These are phyloP conservation scores for Wickerhamomyces strasburgensis DNA, from an alignment of 805 yeast species.

Conservation along the genomic window DNA sequence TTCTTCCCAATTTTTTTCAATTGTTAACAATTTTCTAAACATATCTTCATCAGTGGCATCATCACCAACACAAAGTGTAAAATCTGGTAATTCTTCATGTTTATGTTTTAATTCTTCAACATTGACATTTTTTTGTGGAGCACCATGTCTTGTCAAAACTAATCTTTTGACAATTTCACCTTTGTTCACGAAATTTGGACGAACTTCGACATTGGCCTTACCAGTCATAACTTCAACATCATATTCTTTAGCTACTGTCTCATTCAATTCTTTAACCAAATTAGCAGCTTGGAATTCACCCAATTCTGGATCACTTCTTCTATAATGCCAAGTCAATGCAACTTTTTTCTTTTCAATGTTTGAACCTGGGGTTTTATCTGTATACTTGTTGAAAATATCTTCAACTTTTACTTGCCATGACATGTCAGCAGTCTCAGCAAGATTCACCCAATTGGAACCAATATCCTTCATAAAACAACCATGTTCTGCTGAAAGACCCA, in stretches of 20 bases:
- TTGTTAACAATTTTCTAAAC: constrained; percentile 71
- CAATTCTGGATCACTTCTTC: constrained; percentile 89
- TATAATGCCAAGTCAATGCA: constrained; percentile 96
- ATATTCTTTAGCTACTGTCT: constrained; percentile 54
- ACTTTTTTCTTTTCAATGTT: constrained; percentile 83
- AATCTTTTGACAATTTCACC: constrained; percentile 91
- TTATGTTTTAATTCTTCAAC: constrained; percentile 28
- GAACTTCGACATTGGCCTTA: constrained; percentile 94
- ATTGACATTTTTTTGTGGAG: constrained; percentile 36
- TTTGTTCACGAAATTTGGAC: constrained; percentile 91
- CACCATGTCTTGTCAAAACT: constrained; percentile 60
- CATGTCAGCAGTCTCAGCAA: constrained; percentile 83
- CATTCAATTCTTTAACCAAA: constrained; percentile 58
- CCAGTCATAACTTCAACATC: constrained; percentile 97
- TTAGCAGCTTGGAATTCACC: constrained; percentile 83
- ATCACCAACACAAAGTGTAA: constrained; percentile 88
- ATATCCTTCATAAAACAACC: constrained; percentile 89
- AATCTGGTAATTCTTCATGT: constrained; percentile 63
- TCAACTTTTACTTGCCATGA: constrained; percentile 87
- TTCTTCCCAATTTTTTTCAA: constrained; percentile 51
- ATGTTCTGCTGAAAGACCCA: constrained; percentile 94
- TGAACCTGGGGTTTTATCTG: constrained; percentile 89
- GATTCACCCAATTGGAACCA: constrained; percentile 74
- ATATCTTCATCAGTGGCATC: constrained; percentile 97
- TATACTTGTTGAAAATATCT: constrained; percentile 64